These are phyloP conservation scores for Stropharia rugosoannulata DNA, from an alignment of 768 basidiomycete species.

Conservation along the genomic window DNA sequence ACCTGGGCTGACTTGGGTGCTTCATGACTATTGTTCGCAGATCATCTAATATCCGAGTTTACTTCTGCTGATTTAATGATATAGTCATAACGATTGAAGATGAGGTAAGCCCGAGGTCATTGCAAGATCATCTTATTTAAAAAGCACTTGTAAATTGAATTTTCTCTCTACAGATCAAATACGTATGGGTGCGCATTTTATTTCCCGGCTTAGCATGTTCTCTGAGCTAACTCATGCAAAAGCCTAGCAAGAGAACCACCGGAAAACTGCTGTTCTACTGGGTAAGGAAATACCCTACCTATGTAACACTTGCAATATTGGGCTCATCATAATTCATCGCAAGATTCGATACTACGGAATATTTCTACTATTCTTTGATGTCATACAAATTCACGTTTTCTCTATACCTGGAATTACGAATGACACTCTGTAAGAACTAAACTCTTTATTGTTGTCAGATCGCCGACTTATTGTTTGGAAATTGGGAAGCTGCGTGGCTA, in stretches of 20 bases:
- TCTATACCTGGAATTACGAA: conserved; percentile 36
- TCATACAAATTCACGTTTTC: conserved; percentile 43
- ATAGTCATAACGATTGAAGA: conserved; percentile 23
- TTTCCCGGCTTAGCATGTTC: not conserved
- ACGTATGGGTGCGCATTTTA: conserved; percentile 34
- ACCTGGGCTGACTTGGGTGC: conserved; percentile 17
- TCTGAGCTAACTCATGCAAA: not conserved
- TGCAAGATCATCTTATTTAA: not conserved
- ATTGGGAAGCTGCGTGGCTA: conserved; percentile 36
- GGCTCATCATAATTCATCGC: not conserved
- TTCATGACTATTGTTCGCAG: conserved; percentile 23
- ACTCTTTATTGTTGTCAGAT: not conserved
- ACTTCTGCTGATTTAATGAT: not conserved
- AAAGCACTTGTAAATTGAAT: not conserved
- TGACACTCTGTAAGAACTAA: conserved; percentile 29
- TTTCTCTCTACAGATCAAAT: conserved; percentile 24
- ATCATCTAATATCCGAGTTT: not conserved
- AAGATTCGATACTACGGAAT: conserved; percentile 48
- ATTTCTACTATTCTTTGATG: conserved; percentile 39
- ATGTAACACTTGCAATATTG: not conserved
- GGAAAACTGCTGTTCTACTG: conserved; percentile 39
- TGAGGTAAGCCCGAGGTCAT: conserved; percentile 16
- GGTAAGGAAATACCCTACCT: conserved; percentile 22
- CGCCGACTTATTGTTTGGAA: too few species aligned
- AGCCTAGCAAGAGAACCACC: conserved; percentile 32